Conservation (phyloP, 306 rosid species). For the Acacia melanoxylon region DNA sequence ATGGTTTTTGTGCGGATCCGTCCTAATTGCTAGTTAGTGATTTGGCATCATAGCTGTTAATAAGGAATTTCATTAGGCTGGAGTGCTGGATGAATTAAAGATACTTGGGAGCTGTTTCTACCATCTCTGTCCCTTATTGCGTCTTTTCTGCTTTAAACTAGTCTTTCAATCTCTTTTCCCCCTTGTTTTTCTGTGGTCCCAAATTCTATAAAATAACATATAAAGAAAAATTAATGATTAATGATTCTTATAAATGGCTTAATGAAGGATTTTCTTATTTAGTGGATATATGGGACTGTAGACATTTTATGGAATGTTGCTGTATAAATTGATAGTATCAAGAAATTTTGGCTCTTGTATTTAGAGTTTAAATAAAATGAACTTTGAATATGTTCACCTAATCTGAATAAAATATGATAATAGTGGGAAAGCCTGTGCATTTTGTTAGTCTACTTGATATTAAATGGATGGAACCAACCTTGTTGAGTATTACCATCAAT, state of each 20-base stretch:
- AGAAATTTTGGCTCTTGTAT: background rate
- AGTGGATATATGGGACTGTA: background rate
- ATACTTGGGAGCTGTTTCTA: background rate
- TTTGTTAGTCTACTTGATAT: background rate
- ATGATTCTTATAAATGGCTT: background rate
- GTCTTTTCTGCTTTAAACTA: background rate
- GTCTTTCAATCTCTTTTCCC: background rate
- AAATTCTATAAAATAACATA: background rate
- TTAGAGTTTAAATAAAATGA: background rate
- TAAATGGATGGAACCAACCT: background rate
- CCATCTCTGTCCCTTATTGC: background rate
- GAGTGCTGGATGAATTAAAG: background rate
- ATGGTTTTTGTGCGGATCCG: background rate
- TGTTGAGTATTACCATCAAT: background rate
- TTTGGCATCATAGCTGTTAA: background rate
- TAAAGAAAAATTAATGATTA: background rate
- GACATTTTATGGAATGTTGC: background rate
- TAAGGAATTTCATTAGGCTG: background rate
- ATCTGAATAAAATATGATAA: background rate
- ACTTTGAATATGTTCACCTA: background rate
- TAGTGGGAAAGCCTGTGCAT: background rate
- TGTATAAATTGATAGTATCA: background rate
- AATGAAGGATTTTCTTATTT: background rate
- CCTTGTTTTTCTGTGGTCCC: background rate
- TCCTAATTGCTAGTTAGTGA: background rate